Evolutionary conservation across 1,284 basidiomycete genomes (phyloP), one percentile per base, ranked within the genome.

Genomic region (Microbotryomycetes sp.): DNA sequence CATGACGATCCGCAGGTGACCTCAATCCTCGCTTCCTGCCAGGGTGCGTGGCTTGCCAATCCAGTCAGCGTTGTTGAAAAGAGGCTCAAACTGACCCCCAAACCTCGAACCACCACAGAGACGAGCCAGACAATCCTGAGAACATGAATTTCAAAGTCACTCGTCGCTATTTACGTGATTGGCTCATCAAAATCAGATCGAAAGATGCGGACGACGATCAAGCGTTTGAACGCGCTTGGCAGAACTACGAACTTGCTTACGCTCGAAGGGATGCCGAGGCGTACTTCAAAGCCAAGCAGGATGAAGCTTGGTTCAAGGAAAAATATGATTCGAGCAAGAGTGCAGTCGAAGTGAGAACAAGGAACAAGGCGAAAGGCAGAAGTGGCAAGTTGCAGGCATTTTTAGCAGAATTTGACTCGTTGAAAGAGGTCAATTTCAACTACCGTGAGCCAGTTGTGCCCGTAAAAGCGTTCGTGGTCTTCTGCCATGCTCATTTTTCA

Each of bases 271-370:
- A 67, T 30, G 50, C 55, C 16, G 52, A 55, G 1, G 19, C 23
- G 25, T 70, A 68, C 51, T 72, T 72, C 29, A 67, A 68, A 6
- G 61, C 67, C 30, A 49, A 63, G 30, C 63, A 61, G 51, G 48
- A 47, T 0, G 60, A 58, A 28, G 32, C 88, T 9, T 97, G 92
- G 92, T 96, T 94, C 79, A 83, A 85, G 63, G 92, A 97, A 80
- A 89, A 89, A 75, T 97, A 97, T 78, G 88, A 89, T 59, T 85
- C 86, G 57, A 76, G 83, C 23, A 78, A 83, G 53, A 87, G 89
- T 70, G 82, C 81, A 72, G 80, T 81, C 57, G 80, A 81, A 50
- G 78, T 91, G 73, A 85, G 92, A 68, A 80, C 80, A 63, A 81
- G 89, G 69, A 82, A 91, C 63, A 84, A 87, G 75, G 86, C 84